Evolutionary conservation across 2,329 filamentous ascomycete genomes (phyloP).

Genomic region (Alternaria sp.): DNA sequence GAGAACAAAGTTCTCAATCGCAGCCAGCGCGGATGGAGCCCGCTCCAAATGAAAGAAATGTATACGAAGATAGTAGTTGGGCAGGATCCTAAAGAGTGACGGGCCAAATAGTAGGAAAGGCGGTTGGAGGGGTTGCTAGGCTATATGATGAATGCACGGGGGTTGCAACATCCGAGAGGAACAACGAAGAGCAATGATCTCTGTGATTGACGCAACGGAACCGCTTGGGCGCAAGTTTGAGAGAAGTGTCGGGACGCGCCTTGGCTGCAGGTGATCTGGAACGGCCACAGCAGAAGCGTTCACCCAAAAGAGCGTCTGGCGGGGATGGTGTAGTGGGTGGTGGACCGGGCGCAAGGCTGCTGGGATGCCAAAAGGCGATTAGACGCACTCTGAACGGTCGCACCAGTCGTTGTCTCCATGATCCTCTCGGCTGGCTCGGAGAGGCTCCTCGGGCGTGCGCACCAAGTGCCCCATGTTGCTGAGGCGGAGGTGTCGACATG

Average conservation of each 20-base stretch:
- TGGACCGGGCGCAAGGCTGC: constrained; percentile 45
- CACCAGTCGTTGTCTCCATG: constrained; percentile 27
- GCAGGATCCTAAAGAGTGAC: constrained; percentile 48
- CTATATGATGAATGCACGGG: constrained; percentile 47
- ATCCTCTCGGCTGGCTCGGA: constrained; percentile 28
- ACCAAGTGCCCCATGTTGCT: constrained; percentile 41
- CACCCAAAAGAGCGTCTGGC: constrained; percentile 45
- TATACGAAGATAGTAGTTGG: constrained; percentile 41
- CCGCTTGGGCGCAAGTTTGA: constrained; percentile 47
- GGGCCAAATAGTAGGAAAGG: constrained; percentile 46
- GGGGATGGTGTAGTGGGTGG: constrained; percentile 38
- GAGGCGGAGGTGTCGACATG: constrained; percentile 33
- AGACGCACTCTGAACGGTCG: constrained; percentile 33
- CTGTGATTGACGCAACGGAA: constrained; percentile 47
- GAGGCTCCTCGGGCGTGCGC: constrained; percentile 28
- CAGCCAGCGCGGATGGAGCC: constrained; percentile 50
- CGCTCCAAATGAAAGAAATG: constrained; percentile 45
- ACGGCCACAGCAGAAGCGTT: constrained; percentile 49
- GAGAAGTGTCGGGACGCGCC: constrained; percentile 48
- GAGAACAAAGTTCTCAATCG: constrained; percentile 46
- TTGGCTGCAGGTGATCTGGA: constrained; percentile 52
- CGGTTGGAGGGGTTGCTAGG: constrained; percentile 39
- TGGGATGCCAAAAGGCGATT: constrained; percentile 37
- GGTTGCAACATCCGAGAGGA: constrained; percentile 40
- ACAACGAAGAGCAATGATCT: constrained; percentile 41